Evolutionary conservation across 768 basidiomycete genomes (phyloP).

Genomic region (Boletus vinaceobasis): DNA sequence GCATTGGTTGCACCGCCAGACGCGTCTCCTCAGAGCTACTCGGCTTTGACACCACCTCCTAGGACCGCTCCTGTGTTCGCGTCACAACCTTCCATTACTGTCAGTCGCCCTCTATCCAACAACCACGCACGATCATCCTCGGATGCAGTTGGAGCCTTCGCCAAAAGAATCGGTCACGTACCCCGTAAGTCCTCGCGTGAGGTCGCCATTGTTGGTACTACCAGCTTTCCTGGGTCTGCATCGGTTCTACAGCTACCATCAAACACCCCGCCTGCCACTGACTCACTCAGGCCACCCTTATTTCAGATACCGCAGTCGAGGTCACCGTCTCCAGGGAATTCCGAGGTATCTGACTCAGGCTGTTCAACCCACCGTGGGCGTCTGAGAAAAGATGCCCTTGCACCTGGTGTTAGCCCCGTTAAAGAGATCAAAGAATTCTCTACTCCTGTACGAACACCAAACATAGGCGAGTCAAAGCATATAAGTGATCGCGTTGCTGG

Average conservation of each 20-base stretch:
- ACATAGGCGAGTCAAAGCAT: slow-evolving; percentile 60
- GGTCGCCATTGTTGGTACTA: slow-evolving; percentile 51
- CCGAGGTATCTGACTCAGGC: slow-evolving; percentile 33
- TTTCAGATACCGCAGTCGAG: slow-evolving; percentile 37
- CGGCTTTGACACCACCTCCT: slow-evolving; percentile 54
- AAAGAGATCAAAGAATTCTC: slow-evolving; percentile 24
- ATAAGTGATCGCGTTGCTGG: slow-evolving; percentile 58
- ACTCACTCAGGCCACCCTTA: slow-evolving; percentile 35
- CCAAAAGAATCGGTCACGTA: slow-evolving; percentile 34
- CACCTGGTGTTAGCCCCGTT: slow-evolving; percentile 29
- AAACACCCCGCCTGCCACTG: slow-evolving; percentile 27
- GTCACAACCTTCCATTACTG: slow-evolving; percentile 17
- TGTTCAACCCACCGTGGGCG: slow-evolving; percentile 27
- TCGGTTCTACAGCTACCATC: slow-evolving; percentile 26
- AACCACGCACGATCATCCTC: slow-evolving; percentile 48
- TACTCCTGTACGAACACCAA: slow-evolving; percentile 49
- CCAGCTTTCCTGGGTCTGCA: slow-evolving; percentile 27
- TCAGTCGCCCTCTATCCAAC: slow-evolving; percentile 4
- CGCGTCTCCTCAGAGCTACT: slow-evolving; percentile 51
- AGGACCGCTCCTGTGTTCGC: slow-evolving; percentile 41
- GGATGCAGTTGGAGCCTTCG: slow-evolving; percentile 36
- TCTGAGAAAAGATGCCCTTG: slow-evolving; percentile 34
- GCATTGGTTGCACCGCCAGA: slow-evolving; percentile 75
- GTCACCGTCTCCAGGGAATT: slow-evolving; percentile 29
- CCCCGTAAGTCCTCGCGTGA: slow-evolving; percentile 46